These are phyloP conservation scores for Eucalyptus albens DNA, from an alignment of 345 rosid species.

Conservation along the genomic window DNA sequence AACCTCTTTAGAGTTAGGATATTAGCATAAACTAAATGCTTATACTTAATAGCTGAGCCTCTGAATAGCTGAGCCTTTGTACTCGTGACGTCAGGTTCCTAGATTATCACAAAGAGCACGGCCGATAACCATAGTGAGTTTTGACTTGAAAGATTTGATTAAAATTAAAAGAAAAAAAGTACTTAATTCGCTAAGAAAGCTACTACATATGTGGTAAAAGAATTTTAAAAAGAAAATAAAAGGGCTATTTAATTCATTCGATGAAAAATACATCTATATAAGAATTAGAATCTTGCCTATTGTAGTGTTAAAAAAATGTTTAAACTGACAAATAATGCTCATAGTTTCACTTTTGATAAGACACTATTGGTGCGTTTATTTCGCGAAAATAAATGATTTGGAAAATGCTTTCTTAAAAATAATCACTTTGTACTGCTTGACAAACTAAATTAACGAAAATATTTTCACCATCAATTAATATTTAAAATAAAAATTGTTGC, in stretches of 20 bases:
- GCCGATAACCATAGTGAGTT: background rate
- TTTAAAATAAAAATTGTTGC: too few species aligned
- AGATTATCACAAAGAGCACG: background rate
- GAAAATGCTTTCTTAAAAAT: too few species aligned
- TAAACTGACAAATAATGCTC: background rate
- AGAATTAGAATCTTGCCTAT: background rate
- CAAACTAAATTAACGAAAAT: background rate
- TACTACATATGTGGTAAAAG: too few species aligned
- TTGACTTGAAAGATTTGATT: background rate
- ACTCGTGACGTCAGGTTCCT: background rate
- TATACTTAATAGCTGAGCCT: background rate
- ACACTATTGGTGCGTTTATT: background rate
- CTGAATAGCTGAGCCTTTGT: background rate
- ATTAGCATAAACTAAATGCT: background rate
- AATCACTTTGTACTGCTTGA: accelerated
- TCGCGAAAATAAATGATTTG: too few species aligned
- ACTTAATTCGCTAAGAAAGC: too few species aligned
- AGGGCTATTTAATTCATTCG: background rate
- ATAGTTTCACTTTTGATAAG: background rate
- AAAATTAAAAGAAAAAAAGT: background rate
- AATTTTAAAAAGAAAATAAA: too few species aligned
- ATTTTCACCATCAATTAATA: background rate
- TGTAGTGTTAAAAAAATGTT: too few species aligned
- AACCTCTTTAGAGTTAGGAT: background rate
- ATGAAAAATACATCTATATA: background rate